phyloP scores from a whole-genome alignment of 352 stramenopile genomes.

The Phytopythium boreale region DNA sequence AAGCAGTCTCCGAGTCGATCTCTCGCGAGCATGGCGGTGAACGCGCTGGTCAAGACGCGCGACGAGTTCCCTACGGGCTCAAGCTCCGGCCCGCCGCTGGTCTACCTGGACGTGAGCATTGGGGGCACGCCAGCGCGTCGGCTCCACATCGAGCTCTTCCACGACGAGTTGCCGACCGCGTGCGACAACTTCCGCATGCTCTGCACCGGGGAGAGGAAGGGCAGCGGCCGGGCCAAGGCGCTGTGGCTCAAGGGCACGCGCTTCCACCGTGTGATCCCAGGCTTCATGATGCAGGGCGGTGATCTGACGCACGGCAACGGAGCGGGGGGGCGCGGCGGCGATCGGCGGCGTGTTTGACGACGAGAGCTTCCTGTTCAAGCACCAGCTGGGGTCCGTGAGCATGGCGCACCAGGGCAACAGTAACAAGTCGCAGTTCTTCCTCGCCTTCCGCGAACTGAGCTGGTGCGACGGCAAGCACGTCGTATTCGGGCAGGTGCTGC shows the following conservation, averaged over 20 bases:
- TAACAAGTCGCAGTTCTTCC: slow-evolving; percentile 99
- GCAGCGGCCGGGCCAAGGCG: slow-evolving; percentile 40
- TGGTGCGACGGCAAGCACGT: slow-evolving; percentile 98
- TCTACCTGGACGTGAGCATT: slow-evolving; percentile 65
- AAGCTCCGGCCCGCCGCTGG: slow-evolving; percentile 36
- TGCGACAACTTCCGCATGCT: slow-evolving; percentile 71
- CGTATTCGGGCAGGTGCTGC: slow-evolving; percentile 96
- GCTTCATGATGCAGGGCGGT: slow-evolving; percentile 98
- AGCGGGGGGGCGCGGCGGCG: slow-evolving; percentile 92
- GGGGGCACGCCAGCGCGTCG: slow-evolving; percentile 44
- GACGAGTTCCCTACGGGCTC: slow-evolving; percentile 44
- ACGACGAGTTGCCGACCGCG: slow-evolving; percentile 66
- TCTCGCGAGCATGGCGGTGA: slow-evolving; percentile 33
- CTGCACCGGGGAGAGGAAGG: slow-evolving; percentile 58
- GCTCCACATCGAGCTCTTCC: slow-evolving; percentile 72
- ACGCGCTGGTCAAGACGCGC: slow-evolving; percentile 37
- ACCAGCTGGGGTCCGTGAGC: slow-evolving; percentile 90
- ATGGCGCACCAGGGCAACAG: slow-evolving; percentile 98
- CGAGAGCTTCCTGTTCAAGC: slow-evolving; percentile 93
- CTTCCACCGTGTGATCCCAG: slow-evolving; percentile 98
- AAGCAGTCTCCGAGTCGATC: not conserved
- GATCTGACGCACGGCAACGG: slow-evolving; percentile 92
- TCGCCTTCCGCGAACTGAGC: slow-evolving; percentile 88
- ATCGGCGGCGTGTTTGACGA: slow-evolving; percentile 96
- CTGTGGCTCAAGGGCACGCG: slow-evolving; percentile 93